Base-by-base conservation (phyloP, 1,284 basidiomycete genomes). In the Naganishia sp. region DNA sequence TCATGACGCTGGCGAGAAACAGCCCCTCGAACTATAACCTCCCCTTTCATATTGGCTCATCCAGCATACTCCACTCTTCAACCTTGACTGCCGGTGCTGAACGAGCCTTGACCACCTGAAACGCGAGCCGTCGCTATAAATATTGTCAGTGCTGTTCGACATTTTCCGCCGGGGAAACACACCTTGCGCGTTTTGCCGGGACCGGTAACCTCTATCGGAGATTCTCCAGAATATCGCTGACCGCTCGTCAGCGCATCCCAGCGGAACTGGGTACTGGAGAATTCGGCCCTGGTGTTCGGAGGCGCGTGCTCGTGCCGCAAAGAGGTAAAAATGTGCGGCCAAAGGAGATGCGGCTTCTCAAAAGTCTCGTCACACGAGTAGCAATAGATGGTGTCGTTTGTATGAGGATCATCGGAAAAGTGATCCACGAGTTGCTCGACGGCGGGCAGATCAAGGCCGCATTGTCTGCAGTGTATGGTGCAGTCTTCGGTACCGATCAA, bases 341-440 rank as follows among this genome's bases (percentile, higher is more conserved):
- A 50, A 1, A 60, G 43, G 23, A 49, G 45, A 41, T 60, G 57
- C 2, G 57, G 25, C 25, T 50, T 60, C 1, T n/a, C 32, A 21
- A 60, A 60, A 23, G 57, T 35, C 28, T 39, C 32, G 11, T 47
- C 57, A 23, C 57, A 60, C 31, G 57, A 49, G n/a, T 60, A 60
- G 23, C 57, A 60, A 18, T 49, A 60, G n/a, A 49, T 50, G 2
- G 32, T 35, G 46, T 60, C 46, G 10, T 23, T 35, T 17, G 21
- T 17, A 23, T 60, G 57, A 7, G 53, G 21, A 10, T 49, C 46
- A 4, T 35, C 43, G 57, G 32, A n/a, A 23, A 39, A 60, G 28
- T 60, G 57, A 21, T 60, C 57, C 3, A 60, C 23, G 5, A 60
- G 32, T 3, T 46, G n/a, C n/a, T 60, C 57, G 25, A 60, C 57